Conservation (phyloP, 78 protist species). For the Bodo saltans region DNA sequence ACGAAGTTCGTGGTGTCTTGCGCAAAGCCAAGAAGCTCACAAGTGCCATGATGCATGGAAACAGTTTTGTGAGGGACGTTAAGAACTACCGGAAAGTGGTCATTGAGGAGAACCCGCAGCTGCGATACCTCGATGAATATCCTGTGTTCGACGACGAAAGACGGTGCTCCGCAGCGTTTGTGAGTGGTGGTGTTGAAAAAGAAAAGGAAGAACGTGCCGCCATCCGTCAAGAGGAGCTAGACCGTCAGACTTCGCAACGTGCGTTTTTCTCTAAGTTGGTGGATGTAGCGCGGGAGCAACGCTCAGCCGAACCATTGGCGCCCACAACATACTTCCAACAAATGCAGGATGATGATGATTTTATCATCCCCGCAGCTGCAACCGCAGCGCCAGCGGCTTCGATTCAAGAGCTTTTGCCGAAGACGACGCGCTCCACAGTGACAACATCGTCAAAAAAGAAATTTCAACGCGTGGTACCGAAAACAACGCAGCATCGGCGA, state of each 20-base stretch:
- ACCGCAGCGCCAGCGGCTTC: too few relatives aligned
- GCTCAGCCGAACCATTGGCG: too few relatives aligned
- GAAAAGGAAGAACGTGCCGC: neutral
- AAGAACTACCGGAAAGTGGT: slow-evolving; percentile 52
- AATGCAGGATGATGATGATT: too few relatives aligned
- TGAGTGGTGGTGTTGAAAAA: slow-evolving; percentile 8
- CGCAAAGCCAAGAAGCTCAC: neutral
- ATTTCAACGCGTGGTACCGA: too few relatives aligned
- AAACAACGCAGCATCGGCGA: too few relatives aligned
- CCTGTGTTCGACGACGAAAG: slow-evolving; percentile 34
- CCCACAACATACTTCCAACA: too few relatives aligned
- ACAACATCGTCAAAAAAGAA: too few relatives aligned
- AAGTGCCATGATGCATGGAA: slow-evolving; percentile 31
- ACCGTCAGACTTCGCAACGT: neutral
- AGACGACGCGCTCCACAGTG: too few relatives aligned
- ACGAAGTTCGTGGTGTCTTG: slow-evolving; percentile 24
- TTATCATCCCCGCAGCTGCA: neutral
- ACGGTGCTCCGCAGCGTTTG: slow-evolving; percentile 11
- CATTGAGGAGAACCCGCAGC: neutral
- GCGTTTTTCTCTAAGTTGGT: slow-evolving; percentile 7
- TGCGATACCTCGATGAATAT: slow-evolving; percentile 24
- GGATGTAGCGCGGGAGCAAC: slow-evolving; percentile 1
- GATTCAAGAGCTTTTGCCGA: too few relatives aligned
- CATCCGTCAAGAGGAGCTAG: neutral
- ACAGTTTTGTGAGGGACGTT: slow-evolving; percentile 43